Evolutionary conservation across 2,329 filamentous ascomycete genomes (phyloP), one percentile per base, ranked within the genome.

Genomic region (Curvularia verruculosa): DNA sequence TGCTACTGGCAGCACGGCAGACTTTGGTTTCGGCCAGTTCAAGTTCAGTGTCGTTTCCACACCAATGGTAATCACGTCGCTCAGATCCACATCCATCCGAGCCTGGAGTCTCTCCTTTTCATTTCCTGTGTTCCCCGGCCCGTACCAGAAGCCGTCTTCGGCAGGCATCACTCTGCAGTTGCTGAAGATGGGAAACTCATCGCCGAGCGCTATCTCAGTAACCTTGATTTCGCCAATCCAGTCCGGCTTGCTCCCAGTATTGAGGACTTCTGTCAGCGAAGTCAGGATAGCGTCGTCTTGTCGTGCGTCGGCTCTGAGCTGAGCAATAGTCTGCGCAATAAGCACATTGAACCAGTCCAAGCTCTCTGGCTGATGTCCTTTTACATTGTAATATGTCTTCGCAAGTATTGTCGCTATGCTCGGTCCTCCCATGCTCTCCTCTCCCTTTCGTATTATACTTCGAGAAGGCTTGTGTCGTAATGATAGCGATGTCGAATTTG

Each of bases 301-400:
- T 67, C 96, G 90, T 1, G 95, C 95, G 70, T 98, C 96, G 66
- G 90, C 91, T 58, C 95, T 85, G 69, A 98, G 91, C 76, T 99
- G 95, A 0, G 95, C 94, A 64, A 99, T 96, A 0, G 95, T 96
- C 78, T 99, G 95, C 2, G 93, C 95, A 49, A 98, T 88, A 53
- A 99, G 82, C 24, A 99, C 95, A 74, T 99, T 99, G 83, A 99
- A 98, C 95, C 95, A 99, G 77, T 99, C 95, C 59, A 99, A 79
- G 56, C 91, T 96, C 77, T 99, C 95, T 1, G 95, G 95, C 77
- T 98, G 95, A 76, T 99, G 95, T 58, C 91, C 92, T 67, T 96
- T 86, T 41, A 95, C 91, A 72, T 96, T 96, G 80, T 99, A 99
- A 77, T 97, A 99, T 21, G 95, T 98, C 80, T 99, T 99, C 67